Evolutionary conservation across 352 stramenopile species (phyloP), one percentile per base, ranked within the genome.

Genomic region (Pythium phragmiticola): DNA sequence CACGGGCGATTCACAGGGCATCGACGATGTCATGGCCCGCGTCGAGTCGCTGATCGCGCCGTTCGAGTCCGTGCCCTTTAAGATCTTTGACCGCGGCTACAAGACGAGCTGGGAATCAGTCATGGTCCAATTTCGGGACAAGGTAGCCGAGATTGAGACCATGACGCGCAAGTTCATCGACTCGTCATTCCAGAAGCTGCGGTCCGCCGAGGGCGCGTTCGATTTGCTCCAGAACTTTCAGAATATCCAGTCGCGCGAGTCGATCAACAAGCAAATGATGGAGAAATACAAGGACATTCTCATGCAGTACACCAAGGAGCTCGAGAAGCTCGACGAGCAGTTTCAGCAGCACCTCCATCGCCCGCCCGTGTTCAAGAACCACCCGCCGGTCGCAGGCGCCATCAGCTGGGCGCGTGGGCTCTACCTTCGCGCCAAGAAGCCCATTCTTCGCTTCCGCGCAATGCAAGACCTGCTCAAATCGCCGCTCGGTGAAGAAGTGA

Each of bases 191-290:
- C 89, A 98, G 72, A 98, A 98, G 64, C 84, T 98, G 13, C 83
- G 95, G 3, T 98, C 88, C 4, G 91, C 95, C 0, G 94, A 98
- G 72, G 95, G 89, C 14, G 95, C 95, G 4, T 98, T 98, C 52
- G 94, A 98, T 69, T 76, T 98, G 48, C 83, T 98, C n/a, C 87
- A 98, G 60, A 98, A 98, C 62, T 98, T 98, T 68, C 90, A 98
- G 60, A 97, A 98, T 47, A 98, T 98, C 54, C 87, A 98, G 66
- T 95, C 89, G 7, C 89, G 95, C 37, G 92, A 98, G 53, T 96
- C 86, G 13, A 98, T 98, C 66, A 97, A 98, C 79, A 96, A 97
- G 64, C 90, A 98, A 54, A 98, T 98, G 87, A 97, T 98, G 84
- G 89, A 97, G 52, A 97, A 98, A 59, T 98, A 98, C 77, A 97